These are phyloP conservation scores for Gigaspora rosea DNA, from an alignment of 192 early-diverging fungal genomes.

Conservation along the genomic window DNA sequence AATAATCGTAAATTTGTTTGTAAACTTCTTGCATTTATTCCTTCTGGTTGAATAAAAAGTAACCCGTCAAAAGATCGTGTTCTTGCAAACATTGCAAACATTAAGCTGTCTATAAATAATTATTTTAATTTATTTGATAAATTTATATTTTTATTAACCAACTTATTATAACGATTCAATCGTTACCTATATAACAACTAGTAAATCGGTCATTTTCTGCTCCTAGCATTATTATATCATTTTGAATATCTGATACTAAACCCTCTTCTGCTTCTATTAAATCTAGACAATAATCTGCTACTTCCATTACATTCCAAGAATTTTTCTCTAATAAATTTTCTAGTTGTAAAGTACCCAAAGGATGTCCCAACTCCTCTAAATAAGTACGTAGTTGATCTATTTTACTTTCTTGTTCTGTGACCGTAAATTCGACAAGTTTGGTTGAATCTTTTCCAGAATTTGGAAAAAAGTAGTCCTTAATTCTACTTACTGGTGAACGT, in stretches of 20 bases:
- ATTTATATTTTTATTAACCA: constrained; percentile 1
- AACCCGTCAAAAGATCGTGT: constrained; percentile 62
- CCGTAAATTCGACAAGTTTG: not conserved
- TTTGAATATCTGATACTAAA: constrained; percentile 32
- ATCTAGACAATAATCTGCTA: constrained; percentile 32
- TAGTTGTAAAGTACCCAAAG: constrained; percentile 14
- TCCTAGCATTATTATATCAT: constrained; percentile 44
- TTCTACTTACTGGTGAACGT: not conserved
- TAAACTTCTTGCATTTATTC: constrained; percentile 43
- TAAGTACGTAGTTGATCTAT: constrained; percentile 17
- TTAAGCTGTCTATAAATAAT: constrained; percentile 47
- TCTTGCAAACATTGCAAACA: constrained; percentile 69
- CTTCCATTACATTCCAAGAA: constrained; percentile 37
- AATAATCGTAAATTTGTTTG: constrained; percentile 55
- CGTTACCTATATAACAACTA: constrained; percentile 65
- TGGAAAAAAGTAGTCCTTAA: constrained; percentile 5
- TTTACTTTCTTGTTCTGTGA: constrained; percentile 29
- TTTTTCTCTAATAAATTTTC: constrained; percentile 35
- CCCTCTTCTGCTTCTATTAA: constrained; percentile 43
- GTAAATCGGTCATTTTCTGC: constrained; percentile 63
- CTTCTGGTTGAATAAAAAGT: constrained; percentile 51
- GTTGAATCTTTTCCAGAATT: not conserved
- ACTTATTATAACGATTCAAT: not conserved
- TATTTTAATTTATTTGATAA: not conserved
- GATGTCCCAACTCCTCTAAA: constrained; percentile 30